Percentiles rank a stretch among this genome's conserved stretches.
phyloP scores from a whole-genome alignment of 257 asterid species.

The Dorcoceras hygrometricum region DNA sequence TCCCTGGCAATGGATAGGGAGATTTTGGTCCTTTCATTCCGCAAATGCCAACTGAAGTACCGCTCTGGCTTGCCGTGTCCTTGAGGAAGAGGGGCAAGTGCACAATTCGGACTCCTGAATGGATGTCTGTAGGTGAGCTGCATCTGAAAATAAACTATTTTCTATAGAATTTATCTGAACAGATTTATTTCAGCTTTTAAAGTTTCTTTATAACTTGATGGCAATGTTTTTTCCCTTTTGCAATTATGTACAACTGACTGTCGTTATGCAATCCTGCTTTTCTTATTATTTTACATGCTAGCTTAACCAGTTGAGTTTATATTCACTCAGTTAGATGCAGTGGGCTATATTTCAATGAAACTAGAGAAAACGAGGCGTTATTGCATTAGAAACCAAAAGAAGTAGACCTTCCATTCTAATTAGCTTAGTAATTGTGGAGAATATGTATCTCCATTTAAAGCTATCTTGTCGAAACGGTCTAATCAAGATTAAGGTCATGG shows the following conservation, averaged over 20 bases:
- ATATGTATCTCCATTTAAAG: too few relatives aligned
- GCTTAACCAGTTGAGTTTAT: background rate
- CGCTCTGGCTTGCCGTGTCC: slow-evolving; percentile 93
- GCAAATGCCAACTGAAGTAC: slow-evolving; percentile 68
- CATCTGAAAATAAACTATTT: background rate
- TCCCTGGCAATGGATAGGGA: slow-evolving; percentile 42
- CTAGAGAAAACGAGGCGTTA: too few relatives aligned
- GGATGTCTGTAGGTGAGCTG: slow-evolving; percentile 86
- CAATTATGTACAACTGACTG: background rate
- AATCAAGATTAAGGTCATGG: too few relatives aligned
- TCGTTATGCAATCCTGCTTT: background rate
- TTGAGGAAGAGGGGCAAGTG: slow-evolving; percentile 95
- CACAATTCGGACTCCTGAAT: slow-evolving; percentile 75
- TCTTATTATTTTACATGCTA: background rate
- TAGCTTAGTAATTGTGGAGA: too few relatives aligned
- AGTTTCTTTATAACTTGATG: background rate
- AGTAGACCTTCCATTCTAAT: too few relatives aligned
- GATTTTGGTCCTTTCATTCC: slow-evolving; percentile 88
- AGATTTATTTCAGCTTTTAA: background rate
- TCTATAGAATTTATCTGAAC: background rate
- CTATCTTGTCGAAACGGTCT: too few relatives aligned
- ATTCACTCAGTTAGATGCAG: background rate
- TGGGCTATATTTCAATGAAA: too few relatives aligned
- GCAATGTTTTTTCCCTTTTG: background rate
- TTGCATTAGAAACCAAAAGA: too few relatives aligned